A percentile compares a stretch with the other conserved stretches of the same genome.
Evolutionary conservation across 2,329 filamentous ascomycete genomes (phyloP).

Genomic region (Xylariales sp.): DNA sequence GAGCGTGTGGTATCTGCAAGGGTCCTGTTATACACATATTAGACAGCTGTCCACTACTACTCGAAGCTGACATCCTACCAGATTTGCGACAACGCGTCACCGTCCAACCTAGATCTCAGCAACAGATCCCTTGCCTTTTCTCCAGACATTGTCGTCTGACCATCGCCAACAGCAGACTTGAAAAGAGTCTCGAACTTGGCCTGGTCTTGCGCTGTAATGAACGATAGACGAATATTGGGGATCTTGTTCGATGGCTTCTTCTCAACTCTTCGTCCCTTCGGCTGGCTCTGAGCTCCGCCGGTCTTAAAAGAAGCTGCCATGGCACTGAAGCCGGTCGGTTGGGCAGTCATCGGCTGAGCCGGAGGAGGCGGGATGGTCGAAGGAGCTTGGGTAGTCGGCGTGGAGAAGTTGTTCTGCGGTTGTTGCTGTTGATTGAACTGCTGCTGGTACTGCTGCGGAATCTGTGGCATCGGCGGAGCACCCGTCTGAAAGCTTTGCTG

Average conservation of each 20-base stretch:
- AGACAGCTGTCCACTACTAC: slow-evolving; percentile 14
- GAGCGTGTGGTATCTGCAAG: slow-evolving; percentile 94
- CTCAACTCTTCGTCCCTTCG: slow-evolving; percentile 40
- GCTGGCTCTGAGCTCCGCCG: slow-evolving; percentile 35
- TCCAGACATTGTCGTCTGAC: slow-evolving; percentile 79
- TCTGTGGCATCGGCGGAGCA: slow-evolving; percentile 54
- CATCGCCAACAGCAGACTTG: slow-evolving; percentile 85
- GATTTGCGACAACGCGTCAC: slow-evolving; percentile 84
- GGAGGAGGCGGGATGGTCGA: slow-evolving; percentile 43
- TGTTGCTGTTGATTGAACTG: slow-evolving; percentile 50
- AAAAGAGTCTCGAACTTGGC: slow-evolving; percentile 97
- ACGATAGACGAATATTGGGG: slow-evolving; percentile 88
- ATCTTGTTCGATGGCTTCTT: slow-evolving; percentile 65
- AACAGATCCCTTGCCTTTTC: slow-evolving; percentile 90
- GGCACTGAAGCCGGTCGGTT: slow-evolving; percentile 60
- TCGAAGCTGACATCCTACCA: slow-evolving; percentile 55
- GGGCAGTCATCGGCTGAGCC: slow-evolving; percentile 59
- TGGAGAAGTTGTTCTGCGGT: slow-evolving; percentile 39
- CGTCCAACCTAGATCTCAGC: slow-evolving; percentile 80
- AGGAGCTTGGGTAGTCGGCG: slow-evolving; percentile 46
- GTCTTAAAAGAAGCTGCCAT: slow-evolving; percentile 65
- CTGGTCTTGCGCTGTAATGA: slow-evolving; percentile 93
- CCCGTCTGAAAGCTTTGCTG: slow-evolving; percentile 60
- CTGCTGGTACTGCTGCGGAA: slow-evolving; percentile 56
- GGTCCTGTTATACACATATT: slow-evolving; percentile 52